Percentiles rank a stretch among this genome's conserved stretches.
These are phyloP conservation scores for Lentinus tigrinus DNA, from an alignment of 768 basidiomycete species.

Conservation along the genomic window DNA sequence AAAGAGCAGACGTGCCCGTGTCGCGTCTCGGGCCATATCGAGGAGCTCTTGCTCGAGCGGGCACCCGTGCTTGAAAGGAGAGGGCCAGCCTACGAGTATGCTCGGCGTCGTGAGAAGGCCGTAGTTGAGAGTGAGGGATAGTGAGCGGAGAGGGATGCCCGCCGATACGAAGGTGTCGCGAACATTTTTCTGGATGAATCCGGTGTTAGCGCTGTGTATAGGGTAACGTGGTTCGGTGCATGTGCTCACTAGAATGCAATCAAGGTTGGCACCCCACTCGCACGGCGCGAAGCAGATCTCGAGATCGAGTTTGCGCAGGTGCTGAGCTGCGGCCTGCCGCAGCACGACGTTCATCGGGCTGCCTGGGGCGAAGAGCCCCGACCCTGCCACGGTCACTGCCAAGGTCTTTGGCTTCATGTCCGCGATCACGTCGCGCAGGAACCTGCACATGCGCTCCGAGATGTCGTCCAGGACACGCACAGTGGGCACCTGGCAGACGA, in stretches of 20 bases:
- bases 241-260: not conserved
- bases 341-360: not conserved
- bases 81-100: not conserved
- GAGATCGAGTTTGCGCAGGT: not conserved
- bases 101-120: not conserved
- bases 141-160: not conserved
- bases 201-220: not conserved
- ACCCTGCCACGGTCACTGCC: not conserved
- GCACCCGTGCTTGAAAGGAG: not conserved
- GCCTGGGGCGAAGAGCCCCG: not conserved
- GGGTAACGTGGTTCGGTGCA: no score
- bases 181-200: not conserved
- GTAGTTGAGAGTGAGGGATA: constrained; percentile 4
- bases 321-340: not conserved
- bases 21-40: not conserved
- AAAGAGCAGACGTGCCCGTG: not conserved
- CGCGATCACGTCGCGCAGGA: not conserved
- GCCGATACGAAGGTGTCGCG: not conserved
- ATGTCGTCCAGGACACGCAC: not conserved
- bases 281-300: not conserved
- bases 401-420: constrained; percentile 1
- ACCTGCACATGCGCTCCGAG: not conserved
- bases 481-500: constrained; percentile 5
- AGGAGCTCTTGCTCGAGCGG: not conserved
- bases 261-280: not conserved